Percentiles rank a stretch among this genome's conserved stretches.
These are phyloP conservation scores for Vaccinium myrtillus DNA, from an alignment of 148 eudicot genomes.

Conservation along the genomic window DNA sequence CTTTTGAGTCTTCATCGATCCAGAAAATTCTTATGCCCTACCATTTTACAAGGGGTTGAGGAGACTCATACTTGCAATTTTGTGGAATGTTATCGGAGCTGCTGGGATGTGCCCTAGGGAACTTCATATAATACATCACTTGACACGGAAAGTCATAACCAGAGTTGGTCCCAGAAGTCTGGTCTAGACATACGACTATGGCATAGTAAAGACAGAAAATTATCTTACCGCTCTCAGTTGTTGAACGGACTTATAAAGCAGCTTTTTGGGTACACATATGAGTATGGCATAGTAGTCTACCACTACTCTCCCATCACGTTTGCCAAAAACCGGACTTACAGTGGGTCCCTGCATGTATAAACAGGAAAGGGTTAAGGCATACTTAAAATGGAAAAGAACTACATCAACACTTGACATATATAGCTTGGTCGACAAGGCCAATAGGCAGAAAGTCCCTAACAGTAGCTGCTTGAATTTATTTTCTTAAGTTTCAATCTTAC, in stretches of 20 bases:
- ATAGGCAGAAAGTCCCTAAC: background rate
- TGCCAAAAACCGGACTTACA: slow-evolving; percentile 77
- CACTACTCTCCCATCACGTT: slow-evolving; percentile 54
- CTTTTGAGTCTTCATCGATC: background rate
- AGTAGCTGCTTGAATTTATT: background rate
- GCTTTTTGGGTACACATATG: slow-evolving; percentile 87
- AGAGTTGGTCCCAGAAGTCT: background rate
- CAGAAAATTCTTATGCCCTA: background rate
- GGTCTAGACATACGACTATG: background rate
- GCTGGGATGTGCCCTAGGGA: background rate
- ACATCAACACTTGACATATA: background rate
- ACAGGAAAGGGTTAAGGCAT: slow-evolving; percentile 16
- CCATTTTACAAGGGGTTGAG: background rate
- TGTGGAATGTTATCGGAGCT: background rate
- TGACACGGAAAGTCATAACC: background rate
- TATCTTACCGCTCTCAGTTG: slow-evolving; percentile 76
- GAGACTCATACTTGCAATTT: background rate
- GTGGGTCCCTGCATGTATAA: slow-evolving; percentile 75
- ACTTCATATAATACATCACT: background rate
- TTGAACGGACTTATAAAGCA: slow-evolving; percentile 75
- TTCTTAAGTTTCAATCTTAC: background rate
- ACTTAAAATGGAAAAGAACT: slow-evolving; percentile 2
- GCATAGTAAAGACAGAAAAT: background rate
- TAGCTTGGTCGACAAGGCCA: background rate
- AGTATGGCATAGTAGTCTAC: slow-evolving; percentile 80